Conservation (phyloP, 768 basidiomycete species). For the Amanita muscaria region DNA sequence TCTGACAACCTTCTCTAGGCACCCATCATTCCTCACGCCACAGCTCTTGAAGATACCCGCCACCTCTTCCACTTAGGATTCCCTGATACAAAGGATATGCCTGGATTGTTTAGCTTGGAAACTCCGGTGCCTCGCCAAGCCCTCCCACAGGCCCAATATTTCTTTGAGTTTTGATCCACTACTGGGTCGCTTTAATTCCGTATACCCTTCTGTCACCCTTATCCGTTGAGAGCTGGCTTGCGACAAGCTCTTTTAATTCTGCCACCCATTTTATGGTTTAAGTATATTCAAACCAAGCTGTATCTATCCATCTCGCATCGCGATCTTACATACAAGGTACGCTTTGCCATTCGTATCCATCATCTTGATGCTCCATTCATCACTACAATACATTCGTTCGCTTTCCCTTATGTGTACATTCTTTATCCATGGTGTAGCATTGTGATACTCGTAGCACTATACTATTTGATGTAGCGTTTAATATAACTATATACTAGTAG, state of each 20-base stretch:
- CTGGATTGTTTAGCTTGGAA: constrained; percentile 64
- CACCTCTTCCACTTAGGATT: constrained; percentile 77
- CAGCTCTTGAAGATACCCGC: constrained; percentile 74
- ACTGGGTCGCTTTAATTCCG: background rate
- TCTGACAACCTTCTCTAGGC: constrained; percentile 39
- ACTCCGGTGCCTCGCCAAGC: constrained; percentile 47
- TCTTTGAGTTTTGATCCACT: constrained; percentile 58
- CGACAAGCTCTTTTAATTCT: constrained; percentile 4
- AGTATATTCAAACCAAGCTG: background rate
- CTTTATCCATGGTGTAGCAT: too few species aligned
- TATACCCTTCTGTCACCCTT: too few species aligned
- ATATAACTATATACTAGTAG: background rate
- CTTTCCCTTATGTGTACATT: background rate
- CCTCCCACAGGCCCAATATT: constrained; percentile 59
- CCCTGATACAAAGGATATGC: constrained; percentile 72
- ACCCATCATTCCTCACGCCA: constrained; percentile 77
- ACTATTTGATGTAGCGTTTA: background rate
- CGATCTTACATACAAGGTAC: background rate
- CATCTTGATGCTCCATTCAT: background rate
- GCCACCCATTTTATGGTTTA: too few species aligned
- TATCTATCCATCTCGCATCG: constrained; percentile 2
- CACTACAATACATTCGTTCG: background rate
- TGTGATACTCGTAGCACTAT: background rate
- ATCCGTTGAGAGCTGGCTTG: constrained; percentile 9
- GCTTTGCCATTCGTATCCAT: constrained; percentile 6